Evolutionary conservation across 345 rosid genomes (phyloP).

Genomic region (Lumnitzera littorea): DNA sequence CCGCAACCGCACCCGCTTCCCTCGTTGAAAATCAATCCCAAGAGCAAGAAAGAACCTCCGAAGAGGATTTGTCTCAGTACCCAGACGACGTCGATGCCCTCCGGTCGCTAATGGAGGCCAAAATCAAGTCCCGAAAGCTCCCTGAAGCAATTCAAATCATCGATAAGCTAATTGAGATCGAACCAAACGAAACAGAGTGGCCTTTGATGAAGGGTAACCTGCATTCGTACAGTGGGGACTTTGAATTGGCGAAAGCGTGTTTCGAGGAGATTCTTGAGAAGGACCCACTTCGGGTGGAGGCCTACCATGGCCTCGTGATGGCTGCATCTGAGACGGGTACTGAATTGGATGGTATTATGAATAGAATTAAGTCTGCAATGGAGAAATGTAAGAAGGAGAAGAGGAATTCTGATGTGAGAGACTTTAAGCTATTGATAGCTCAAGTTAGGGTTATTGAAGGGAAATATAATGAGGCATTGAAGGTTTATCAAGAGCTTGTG

Average conservation of each 20-base stretch:
- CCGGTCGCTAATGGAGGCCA: conserved; percentile 59
- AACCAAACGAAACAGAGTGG: conserved; percentile 80
- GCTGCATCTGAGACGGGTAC: conserved; percentile 49
- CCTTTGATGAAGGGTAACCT: conserved; percentile 61
- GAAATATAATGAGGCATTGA: conserved; percentile 62
- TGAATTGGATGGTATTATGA: conserved; percentile 35
- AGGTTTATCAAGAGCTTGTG: conserved; percentile 66
- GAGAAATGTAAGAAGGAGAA: conserved; percentile 66
- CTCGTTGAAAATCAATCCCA: conserved; percentile 13
- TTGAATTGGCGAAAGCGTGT: conserved; percentile 37
- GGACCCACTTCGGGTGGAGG: conserved; percentile 77
- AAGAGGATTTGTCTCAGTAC: conserved; percentile 30
- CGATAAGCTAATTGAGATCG: conserved; percentile 56
- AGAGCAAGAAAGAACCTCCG: conserved; percentile 46
- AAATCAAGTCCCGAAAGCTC: conserved; percentile 54
- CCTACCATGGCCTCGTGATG: conserved; percentile 79
- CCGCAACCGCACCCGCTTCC: conserved; percentile 12
- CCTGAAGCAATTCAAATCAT: conserved; percentile 48
- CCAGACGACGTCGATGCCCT: conserved; percentile 47
- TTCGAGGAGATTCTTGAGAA: conserved; percentile 62
- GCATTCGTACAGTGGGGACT: conserved; percentile 50
- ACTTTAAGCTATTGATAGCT: conserved; percentile 71
- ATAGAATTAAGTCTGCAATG: conserved; percentile 62
- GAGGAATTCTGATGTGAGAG: conserved; percentile 51
- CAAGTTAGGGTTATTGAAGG: conserved; percentile 71